Evolutionary conservation across 1,284 basidiomycete genomes (phyloP).

Genomic region (Dichomitus squalens): DNA sequence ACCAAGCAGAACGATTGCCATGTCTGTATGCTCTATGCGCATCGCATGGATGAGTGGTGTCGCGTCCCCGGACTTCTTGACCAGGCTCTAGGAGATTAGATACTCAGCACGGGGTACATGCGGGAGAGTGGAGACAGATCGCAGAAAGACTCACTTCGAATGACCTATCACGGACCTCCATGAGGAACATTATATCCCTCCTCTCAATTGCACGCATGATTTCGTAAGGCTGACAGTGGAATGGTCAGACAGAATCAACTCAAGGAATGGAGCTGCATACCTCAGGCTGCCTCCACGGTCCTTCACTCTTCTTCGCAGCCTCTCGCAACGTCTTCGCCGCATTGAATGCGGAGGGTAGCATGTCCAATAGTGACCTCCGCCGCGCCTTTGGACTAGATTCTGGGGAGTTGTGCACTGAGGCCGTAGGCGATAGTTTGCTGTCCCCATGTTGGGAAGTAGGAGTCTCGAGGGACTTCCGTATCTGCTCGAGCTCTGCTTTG

Average conservation of each 20-base stretch:
- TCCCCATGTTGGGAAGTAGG: constrained; percentile 15
- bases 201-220: constrained; percentile 73
- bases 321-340: constrained; percentile 19
- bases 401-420: constrained; percentile 5
- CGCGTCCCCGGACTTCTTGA: constrained; percentile 71
- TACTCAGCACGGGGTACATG: neutral
- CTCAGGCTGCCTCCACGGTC: constrained; percentile 63
- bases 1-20: constrained; percentile 75
- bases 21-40: constrained; percentile 73
- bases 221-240: constrained; percentile 62
- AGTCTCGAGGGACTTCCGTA: constrained; percentile 23
- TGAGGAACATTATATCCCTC: constrained; percentile 74
- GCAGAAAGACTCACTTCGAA: constrained; percentile 59
- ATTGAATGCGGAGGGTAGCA: constrained; percentile 29
- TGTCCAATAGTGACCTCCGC: constrained; percentile 23
- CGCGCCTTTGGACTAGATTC: constrained; percentile 17
- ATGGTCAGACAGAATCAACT: neutral
- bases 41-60: constrained; percentile 82
- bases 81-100: constrained; percentile 54
- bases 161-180: constrained; percentile 77
- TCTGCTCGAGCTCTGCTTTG: constrained; percentile 43
- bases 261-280: constrained; percentile 36
- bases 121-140: neutral
- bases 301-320: constrained; percentile 5
- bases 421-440: constrained; percentile 11